phyloP scores from a whole-genome alignment of 164 flowering plant species.

The Warburgia ugandensis region DNA sequence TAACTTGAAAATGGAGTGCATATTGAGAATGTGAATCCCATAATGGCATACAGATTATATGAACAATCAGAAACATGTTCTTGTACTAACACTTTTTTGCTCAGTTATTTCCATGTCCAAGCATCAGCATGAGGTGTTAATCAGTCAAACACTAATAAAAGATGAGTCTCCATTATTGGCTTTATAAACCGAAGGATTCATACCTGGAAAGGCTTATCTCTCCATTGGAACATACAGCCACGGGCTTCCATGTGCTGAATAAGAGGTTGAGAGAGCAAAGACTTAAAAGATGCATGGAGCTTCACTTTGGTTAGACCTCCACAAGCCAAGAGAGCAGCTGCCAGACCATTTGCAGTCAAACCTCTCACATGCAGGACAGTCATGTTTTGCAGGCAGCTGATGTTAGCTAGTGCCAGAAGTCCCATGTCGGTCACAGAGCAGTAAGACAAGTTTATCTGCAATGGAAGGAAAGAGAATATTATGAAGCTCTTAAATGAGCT shows the following conservation, averaged over 20 bases:
- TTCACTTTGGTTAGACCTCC: constrained; percentile 73
- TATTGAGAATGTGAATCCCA: too few relatives aligned
- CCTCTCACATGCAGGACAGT: constrained; percentile 61
- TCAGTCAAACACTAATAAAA: too few relatives aligned
- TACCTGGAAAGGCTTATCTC: constrained; percentile 54
- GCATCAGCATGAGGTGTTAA: too few relatives aligned
- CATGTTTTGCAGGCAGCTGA: constrained; percentile 67
- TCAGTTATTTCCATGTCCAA: too few relatives aligned
- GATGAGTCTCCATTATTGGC: too few relatives aligned
- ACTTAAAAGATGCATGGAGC: constrained; percentile 51
- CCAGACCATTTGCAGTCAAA: constrained; percentile 58
- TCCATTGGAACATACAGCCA: constrained; percentile 79
- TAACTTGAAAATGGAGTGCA: too few relatives aligned
- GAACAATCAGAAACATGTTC: too few relatives aligned
- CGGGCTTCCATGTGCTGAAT: constrained; percentile 68
- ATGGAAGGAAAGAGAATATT: neutral
- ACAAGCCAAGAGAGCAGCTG: constrained; percentile 63
- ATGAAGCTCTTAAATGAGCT: neutral
- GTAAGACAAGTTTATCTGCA: constrained; percentile 81
- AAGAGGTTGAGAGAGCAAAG: constrained; percentile 42
- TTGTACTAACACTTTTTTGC: too few relatives aligned
- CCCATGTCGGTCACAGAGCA: constrained; percentile 76
- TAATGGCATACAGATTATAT: too few relatives aligned
- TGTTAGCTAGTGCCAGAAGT: constrained; percentile 68
- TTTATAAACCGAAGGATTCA: too few relatives aligned